Evolutionary conservation across 805 yeast genomes (phyloP).

Genomic region (Martiniozyma abietophila): DNA sequence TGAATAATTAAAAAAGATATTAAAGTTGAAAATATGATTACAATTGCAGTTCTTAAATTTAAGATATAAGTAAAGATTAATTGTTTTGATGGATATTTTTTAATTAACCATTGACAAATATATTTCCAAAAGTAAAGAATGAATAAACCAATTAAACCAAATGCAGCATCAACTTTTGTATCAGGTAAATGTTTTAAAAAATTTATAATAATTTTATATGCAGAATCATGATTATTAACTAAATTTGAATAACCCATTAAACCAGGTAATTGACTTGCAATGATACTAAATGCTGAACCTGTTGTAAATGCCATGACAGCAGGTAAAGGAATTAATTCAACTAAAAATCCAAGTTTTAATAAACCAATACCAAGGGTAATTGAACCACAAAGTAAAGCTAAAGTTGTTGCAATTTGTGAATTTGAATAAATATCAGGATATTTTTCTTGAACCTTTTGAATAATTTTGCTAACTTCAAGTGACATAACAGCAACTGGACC

Average conservation of each 20-base stretch:
- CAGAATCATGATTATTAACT: constrained; percentile 65
- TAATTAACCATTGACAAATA: constrained; percentile 49
- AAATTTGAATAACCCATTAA: constrained; percentile 62
- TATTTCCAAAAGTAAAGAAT: constrained; percentile 68
- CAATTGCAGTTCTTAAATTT: constrained; percentile 73
- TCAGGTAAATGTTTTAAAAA: constrained; percentile 62
- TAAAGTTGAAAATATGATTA: constrained; percentile 73
- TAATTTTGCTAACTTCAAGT: constrained; percentile 69
- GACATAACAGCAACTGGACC: constrained; percentile 98
- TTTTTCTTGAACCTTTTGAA: constrained; percentile 49
- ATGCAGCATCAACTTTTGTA: constrained; percentile 76
- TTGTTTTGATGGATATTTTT: constrained; percentile 51
- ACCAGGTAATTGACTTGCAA: constrained; percentile 78
- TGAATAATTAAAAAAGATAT: constrained; percentile 68
- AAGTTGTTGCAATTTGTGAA: constrained; percentile 70
- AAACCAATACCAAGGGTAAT: constrained; percentile 78
- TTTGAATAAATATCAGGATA: constrained; percentile 34
- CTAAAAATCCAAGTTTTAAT: constrained; percentile 74
- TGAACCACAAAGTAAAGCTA: constrained; percentile 78
- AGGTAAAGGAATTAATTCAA: constrained; percentile 83
- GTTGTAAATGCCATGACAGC: constrained; percentile 94
- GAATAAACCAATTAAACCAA: constrained; percentile 69
- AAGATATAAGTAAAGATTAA: constrained; percentile 54
- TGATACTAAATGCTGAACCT: constrained; percentile 82
- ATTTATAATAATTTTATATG: constrained; percentile 62